Evolutionary conservation across 345 rosid genomes (phyloP).

Genomic region (Adansonia digitata): DNA sequence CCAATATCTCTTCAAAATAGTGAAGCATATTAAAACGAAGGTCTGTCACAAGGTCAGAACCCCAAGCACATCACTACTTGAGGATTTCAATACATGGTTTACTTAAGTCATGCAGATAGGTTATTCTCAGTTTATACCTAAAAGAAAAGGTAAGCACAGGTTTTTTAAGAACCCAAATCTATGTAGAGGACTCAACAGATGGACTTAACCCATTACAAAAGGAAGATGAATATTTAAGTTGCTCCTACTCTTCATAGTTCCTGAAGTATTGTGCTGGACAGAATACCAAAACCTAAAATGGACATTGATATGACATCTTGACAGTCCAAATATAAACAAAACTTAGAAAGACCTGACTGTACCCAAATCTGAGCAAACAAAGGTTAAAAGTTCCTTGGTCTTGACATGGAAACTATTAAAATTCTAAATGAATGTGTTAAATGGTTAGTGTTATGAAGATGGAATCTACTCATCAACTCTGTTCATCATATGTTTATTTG

Average conservation of each 20-base stretch:
- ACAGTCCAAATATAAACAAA: too few species aligned
- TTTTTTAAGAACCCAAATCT: not conserved
- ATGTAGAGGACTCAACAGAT: not conserved
- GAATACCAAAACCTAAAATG: not conserved
- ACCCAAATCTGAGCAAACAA: not conserved
- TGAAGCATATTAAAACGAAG: not conserved
- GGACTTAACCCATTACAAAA: not conserved
- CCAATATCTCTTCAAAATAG: not conserved
- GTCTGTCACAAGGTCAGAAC: not conserved
- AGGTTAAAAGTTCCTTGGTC: not conserved
- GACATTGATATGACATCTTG: not conserved
- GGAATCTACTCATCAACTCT: not conserved
- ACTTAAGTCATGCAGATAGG: not conserved
- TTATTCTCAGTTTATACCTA: not conserved
- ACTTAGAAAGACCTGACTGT: not conserved
- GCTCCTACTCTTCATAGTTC: not conserved
- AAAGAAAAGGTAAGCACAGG: not conserved
- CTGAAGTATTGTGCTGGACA: not conserved
- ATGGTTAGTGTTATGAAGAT: not conserved
- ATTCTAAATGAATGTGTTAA: too few species aligned
- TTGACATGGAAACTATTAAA: too few species aligned
- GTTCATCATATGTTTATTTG: not conserved
- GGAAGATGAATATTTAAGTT: not conserved
- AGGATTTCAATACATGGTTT: not conserved
- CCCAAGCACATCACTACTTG: not conserved